Base-by-base conservation (phyloP, 1,139 yeast species). In the Candida dubliniensis region DNA sequence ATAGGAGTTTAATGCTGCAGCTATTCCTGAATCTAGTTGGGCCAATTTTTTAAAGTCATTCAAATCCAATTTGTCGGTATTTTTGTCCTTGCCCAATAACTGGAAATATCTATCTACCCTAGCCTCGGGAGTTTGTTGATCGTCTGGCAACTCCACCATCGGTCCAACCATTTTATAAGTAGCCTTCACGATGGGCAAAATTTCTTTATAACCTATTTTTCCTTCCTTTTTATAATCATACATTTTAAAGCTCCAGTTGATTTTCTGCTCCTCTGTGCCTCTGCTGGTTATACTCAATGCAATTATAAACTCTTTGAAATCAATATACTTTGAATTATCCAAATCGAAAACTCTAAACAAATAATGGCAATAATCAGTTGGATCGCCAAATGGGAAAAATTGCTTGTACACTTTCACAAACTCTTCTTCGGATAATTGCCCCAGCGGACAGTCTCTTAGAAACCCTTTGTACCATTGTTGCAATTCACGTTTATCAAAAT, bases 391-490 rank as follows among this genome's bases (percentile, higher is more conserved):
- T 15, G 99, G 99, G 71, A 95, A 95, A 64, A 91, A 95, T 61
- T 93, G 98, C 63, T 88, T 89, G 69, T 90, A 95, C 15, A 93
- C 91, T 63, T 87, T 88, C 52, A 87, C 83, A 63, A 95, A 90
- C 60, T 93, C 98, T 43, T 86, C 88, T 58, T 86, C 87, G 8
- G 90, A 81, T 36, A 95, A 72, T 60, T 86, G 93, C 0, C 99
- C 99, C 37, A 82, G 76, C 0, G 98, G 98, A 63, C 97, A 91
- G 60, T 95, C 99, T 58, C 96, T 77, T 40, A 87, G 73, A 57
- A 93, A 93, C 3, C 98, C 98, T 63, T 90, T 91, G 64, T 91
- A 93, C 99, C 99, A 93, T 61, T 91, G 99, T 63, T 93, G 98
- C 41, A 95, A 79, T 61, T 95, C 99, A 53, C 96, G 76, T 47